Evolutionary conservation across 2,329 filamentous ascomycete genomes (phyloP).

Genomic region (Stagonosporopsis tanaceti): DNA sequence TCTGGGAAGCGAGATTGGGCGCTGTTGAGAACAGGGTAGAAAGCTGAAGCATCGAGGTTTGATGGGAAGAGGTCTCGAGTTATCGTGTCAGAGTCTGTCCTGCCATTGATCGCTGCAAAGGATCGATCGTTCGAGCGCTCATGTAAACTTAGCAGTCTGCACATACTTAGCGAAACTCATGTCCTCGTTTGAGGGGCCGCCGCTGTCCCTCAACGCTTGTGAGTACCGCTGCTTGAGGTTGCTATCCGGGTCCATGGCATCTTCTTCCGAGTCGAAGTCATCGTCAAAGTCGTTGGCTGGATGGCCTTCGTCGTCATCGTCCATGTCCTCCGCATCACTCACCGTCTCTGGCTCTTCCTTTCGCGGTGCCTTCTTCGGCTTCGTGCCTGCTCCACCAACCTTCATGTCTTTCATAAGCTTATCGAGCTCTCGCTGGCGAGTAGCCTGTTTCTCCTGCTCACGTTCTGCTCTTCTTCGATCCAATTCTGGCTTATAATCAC

Average conservation of each 20-base stretch:
- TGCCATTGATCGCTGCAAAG: background rate
- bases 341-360: slow-evolving; percentile 60
- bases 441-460: slow-evolving; percentile 74
- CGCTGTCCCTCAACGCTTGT: slow-evolving; percentile 69
- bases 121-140: slow-evolving; percentile 20
- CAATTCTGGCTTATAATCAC: slow-evolving; percentile 91
- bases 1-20: slow-evolving; percentile 22
- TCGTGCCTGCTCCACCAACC: slow-evolving; percentile 53
- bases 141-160: slow-evolving; percentile 47
- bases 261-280: slow-evolving; percentile 63
- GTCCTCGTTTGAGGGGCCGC: slow-evolving; percentile 54
- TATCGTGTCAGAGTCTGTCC: background rate
- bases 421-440: slow-evolving; percentile 81
- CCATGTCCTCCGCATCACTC: slow-evolving; percentile 60
- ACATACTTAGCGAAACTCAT: slow-evolving; percentile 62
- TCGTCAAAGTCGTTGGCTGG: slow-evolving; percentile 56
- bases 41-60: slow-evolving; percentile 2
- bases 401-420: slow-evolving; percentile 96
- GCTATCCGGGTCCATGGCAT: slow-evolving; percentile 64
- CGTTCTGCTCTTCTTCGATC: slow-evolving; percentile 79
- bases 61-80: background rate
- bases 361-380: slow-evolving; percentile 44
- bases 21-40: slow-evolving; percentile 5
- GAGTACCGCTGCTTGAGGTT: slow-evolving; percentile 79
- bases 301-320: slow-evolving; percentile 53